phyloP scores from a whole-genome alignment of 345 rosid species.

The Xanthoceras sorbifolium region DNA sequence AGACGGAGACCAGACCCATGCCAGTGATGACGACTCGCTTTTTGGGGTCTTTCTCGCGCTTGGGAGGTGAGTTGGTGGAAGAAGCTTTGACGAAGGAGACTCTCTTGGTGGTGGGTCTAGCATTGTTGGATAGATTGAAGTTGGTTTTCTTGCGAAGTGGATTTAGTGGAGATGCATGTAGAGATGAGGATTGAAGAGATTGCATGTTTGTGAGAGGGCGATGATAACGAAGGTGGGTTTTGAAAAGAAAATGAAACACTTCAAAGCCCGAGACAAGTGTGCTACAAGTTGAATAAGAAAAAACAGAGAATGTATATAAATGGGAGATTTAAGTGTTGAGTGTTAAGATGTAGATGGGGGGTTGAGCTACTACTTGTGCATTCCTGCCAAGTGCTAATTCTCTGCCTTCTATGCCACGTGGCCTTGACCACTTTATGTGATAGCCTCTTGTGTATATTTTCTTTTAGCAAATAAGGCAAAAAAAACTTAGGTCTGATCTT shows the following conservation, averaged over 20 bases:
- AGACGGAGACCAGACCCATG: constrained; percentile 93
- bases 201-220: constrained; percentile 55
- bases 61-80: constrained; percentile 64
- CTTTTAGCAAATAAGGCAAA: too few relatives aligned
- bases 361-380: neutral
- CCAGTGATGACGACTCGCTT: constrained; percentile 96
- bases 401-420: neutral
- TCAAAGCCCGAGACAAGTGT: too few relatives aligned
- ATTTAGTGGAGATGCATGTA: constrained; percentile 56
- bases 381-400: neutral
- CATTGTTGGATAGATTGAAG: constrained; percentile 28
- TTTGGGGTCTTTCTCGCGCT: constrained; percentile 92
- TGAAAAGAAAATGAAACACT: neutral
- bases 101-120: constrained; percentile 30
- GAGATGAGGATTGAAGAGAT: constrained; percentile 63
- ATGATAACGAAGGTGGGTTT: constrained; percentile 31
- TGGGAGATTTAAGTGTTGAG: neutral
- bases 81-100: constrained; percentile 54
- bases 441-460: too few relatives aligned
- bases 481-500: neutral
- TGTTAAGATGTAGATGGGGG: neutral
- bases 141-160: constrained; percentile 45
- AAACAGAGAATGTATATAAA: neutral
- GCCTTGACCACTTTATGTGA: too few relatives aligned
- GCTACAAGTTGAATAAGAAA: neutral